Percentiles rank a stretch among this genome's conserved stretches.
phyloP scores from a whole-genome alignment of 2,329 filamentous ascomycete species.

The Apiospora sp. region DNA sequence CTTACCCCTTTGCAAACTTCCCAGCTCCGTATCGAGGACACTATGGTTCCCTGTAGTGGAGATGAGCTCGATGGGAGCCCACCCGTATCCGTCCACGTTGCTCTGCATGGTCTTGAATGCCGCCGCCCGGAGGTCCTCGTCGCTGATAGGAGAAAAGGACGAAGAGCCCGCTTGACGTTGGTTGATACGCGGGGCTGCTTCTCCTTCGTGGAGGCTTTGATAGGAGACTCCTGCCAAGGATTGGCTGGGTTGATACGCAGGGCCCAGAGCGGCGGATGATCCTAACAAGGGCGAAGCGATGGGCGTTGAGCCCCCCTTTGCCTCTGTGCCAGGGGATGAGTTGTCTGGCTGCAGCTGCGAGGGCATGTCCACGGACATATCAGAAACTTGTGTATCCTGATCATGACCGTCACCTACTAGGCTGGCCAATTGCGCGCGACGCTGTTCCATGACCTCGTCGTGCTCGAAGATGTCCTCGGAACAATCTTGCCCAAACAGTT shows the following conservation, averaged over 20 bases:
- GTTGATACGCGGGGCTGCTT: slow-evolving; percentile 4
- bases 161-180: slow-evolving; percentile 42
- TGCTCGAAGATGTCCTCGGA: slow-evolving; percentile 67
- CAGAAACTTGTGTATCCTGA: slow-evolving; percentile 24
- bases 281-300: background rate
- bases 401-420: background rate
- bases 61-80: slow-evolving; percentile 42
- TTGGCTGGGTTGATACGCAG: background rate
- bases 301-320: background rate
- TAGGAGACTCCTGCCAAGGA: background rate
- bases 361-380: background rate
- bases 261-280: background rate
- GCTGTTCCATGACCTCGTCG: slow-evolving; percentile 65
- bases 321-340: no score
- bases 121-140: slow-evolving; percentile 39
- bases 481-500: slow-evolving; percentile 73
- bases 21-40: slow-evolving; percentile 45
- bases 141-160: slow-evolving; percentile 36
- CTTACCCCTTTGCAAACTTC: slow-evolving; percentile 23
- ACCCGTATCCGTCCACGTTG: slow-evolving; percentile 34
- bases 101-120: slow-evolving; percentile 42
- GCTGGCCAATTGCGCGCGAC: background rate
- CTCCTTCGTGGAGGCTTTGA: background rate
- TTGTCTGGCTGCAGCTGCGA: background rate
- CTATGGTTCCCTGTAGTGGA: slow-evolving; percentile 52